These are phyloP conservation scores for Aureobasidium leucospermi DNA, from an alignment of 2,329 filamentous ascomycete genomes.

Conservation along the genomic window DNA sequence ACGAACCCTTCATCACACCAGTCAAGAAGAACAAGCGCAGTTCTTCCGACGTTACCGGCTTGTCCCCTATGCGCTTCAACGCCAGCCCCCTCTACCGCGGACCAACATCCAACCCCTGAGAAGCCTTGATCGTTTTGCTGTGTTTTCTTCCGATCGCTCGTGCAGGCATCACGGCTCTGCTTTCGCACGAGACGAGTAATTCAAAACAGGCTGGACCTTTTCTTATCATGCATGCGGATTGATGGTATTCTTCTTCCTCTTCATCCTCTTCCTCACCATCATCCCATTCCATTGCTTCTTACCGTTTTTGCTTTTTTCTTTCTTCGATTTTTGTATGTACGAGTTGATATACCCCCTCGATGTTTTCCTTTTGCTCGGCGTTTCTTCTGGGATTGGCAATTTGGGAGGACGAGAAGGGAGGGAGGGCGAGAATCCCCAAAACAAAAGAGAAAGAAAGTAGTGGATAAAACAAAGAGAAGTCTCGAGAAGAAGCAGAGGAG, in stretches of 20 bases:
- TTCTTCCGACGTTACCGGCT: slow-evolving; percentile 10
- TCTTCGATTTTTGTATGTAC: slow-evolving; percentile 9
- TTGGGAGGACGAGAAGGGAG: not conserved
- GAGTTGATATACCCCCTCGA: slow-evolving; percentile 13
- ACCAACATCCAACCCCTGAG: slow-evolving; percentile 2
- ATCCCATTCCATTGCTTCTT: not conserved
- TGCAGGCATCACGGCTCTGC: not conserved
- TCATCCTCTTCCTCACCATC: not conserved
- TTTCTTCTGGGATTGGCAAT: not conserved
- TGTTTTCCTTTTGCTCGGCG: slow-evolving; percentile 6
- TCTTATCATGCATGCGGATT: not conserved
- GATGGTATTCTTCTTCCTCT: not conserved
- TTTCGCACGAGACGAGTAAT: not conserved
- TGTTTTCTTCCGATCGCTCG: not conserved
- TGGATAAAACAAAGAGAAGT: not conserved
- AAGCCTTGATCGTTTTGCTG: not conserved
- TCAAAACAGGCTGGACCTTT: not conserved
- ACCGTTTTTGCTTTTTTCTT: not conserved
- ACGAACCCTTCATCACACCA: slow-evolving; percentile 11
- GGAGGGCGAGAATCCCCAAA: not conserved
- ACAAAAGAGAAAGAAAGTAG: not conserved
- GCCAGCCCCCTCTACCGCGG: slow-evolving; percentile 1
- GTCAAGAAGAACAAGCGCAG: slow-evolving; percentile 10
- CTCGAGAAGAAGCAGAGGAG: not conserved
- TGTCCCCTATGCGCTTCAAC: slow-evolving; percentile 12